Evolutionary conservation across 2,329 filamentous ascomycete species (phyloP).

Genomic region (Taxawa tesnikishii): DNA sequence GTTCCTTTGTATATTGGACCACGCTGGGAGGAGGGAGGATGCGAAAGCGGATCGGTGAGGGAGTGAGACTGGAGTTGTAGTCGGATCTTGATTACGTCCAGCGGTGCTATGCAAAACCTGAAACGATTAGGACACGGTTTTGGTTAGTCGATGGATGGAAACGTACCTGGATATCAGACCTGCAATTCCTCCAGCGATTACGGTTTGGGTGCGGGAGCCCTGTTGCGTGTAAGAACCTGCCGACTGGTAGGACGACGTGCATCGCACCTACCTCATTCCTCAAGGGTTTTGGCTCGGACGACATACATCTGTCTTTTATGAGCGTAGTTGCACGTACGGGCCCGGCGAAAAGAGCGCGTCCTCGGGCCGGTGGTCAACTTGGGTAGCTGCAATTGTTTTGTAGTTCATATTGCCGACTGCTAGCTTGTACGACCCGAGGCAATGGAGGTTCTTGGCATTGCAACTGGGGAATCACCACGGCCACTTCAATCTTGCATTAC

Average conservation of each 20-base stretch:
- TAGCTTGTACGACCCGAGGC: too few relatives aligned
- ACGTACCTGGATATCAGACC: slow-evolving; percentile 75
- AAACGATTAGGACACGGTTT: slow-evolving; percentile 2
- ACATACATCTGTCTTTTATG: slow-evolving; percentile 41
- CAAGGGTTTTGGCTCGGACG: slow-evolving; percentile 48
- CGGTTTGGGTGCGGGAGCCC: slow-evolving; percentile 55
- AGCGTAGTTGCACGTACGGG: not conserved
- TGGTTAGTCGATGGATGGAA: slow-evolving; percentile 1
- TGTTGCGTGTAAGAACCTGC: slow-evolving; percentile 18
- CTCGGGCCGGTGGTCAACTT: too few relatives aligned
- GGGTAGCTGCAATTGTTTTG: too few relatives aligned
- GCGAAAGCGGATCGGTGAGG: slow-evolving; percentile 58
- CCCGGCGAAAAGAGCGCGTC: too few relatives aligned
- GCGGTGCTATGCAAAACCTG: slow-evolving; percentile 84
- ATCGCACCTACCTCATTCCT: slow-evolving; percentile 51
- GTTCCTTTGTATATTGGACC: slow-evolving; percentile 59
- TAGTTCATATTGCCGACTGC: too few relatives aligned
- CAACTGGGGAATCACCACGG: too few relatives aligned
- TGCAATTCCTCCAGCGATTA: slow-evolving; percentile 56
- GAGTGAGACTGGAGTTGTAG: slow-evolving; percentile 88
- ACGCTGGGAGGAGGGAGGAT: slow-evolving; percentile 23
- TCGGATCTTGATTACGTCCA: slow-evolving; percentile 97
- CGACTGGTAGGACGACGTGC: not conserved
- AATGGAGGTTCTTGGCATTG: too few relatives aligned
- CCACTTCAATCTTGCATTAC: too few relatives aligned